Evolutionary conservation across 176 grass and related monocot species (phyloP).

Genomic region (Eragrostis curvula): DNA sequence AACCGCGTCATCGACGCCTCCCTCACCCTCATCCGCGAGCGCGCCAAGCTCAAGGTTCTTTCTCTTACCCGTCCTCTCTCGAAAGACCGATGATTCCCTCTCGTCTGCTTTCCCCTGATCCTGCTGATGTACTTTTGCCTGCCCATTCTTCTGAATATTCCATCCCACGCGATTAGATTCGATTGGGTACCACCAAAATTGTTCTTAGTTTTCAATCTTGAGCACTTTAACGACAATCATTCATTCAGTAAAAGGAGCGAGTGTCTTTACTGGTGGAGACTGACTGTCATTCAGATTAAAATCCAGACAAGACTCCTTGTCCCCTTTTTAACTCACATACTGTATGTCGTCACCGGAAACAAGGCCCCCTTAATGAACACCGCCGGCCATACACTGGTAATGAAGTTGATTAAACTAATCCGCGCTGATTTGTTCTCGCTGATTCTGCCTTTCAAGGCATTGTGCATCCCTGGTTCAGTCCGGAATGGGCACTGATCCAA

Average conservation of each 20-base stretch:
- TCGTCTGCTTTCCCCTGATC: background rate
- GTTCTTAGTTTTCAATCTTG: background rate
- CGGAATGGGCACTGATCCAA: background rate
- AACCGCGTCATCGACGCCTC: constrained; percentile 94
- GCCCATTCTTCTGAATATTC: constrained; percentile 17
- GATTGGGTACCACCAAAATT: background rate
- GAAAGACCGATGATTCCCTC: background rate
- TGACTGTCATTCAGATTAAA: background rate
- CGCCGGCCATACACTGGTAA: background rate
- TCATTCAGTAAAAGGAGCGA: background rate
- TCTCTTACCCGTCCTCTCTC: background rate
- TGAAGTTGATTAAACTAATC: background rate
- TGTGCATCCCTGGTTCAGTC: background rate
- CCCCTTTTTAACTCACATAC: background rate
- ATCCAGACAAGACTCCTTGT: background rate
- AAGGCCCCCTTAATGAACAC: background rate
- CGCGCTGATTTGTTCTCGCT: background rate
- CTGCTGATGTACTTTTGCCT: background rate
- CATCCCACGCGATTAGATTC: background rate
- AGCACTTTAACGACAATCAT: background rate
- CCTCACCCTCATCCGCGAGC: constrained; percentile 95
- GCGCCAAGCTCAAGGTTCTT: constrained; percentile 88
- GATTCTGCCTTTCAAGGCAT: background rate
- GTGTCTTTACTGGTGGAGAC: background rate
- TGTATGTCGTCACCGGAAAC: background rate